These are phyloP conservation scores for Diutina neorugosa DNA, from an alignment of 1,139 yeast genomes.

Conservation along the genomic window DNA sequence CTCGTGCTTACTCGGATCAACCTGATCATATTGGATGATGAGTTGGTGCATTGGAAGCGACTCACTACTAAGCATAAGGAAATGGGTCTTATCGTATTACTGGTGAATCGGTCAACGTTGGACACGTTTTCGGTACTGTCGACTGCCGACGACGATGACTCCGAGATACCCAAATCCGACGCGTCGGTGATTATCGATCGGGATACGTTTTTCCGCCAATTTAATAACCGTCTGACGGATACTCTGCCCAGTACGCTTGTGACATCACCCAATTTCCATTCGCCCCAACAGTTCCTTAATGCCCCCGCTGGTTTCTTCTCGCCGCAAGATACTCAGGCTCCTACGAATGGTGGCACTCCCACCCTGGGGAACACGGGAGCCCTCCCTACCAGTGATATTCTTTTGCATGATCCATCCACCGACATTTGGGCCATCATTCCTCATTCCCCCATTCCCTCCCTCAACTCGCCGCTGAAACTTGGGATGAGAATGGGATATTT, in stretches of 20 bases:
- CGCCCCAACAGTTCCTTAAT: constrained; percentile 29
- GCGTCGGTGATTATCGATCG: neutral
- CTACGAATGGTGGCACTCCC: constrained; percentile 11
- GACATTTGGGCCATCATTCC: constrained; percentile 46
- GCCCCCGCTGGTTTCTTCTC: constrained; percentile 25
- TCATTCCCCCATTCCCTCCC: constrained; percentile 46
- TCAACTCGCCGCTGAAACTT: constrained; percentile 58
- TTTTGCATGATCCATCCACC: constrained; percentile 37
- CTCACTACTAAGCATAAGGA: constrained; percentile 49
- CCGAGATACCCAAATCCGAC: neutral
- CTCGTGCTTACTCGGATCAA: constrained; percentile 57
- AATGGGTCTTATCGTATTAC: constrained; percentile 54
- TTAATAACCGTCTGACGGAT: neutral
- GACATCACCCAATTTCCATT: constrained; percentile 15
- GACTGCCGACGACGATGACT: neutral
- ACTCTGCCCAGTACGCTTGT: neutral
- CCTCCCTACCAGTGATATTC: constrained; percentile 14
- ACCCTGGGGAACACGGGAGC: constrained; percentile 6
- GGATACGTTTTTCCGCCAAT: neutral
- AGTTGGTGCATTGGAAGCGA: constrained; percentile 65
- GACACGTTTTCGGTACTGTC: neutral
- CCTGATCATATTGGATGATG: constrained; percentile 70
- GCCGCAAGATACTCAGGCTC: constrained; percentile 13
- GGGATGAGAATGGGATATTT: constrained; percentile 67
- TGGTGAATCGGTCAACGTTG: neutral